Evolutionary conservation across 1,284 basidiomycete genomes (phyloP).

Genomic region (Ceratobasidium sp.): DNA sequence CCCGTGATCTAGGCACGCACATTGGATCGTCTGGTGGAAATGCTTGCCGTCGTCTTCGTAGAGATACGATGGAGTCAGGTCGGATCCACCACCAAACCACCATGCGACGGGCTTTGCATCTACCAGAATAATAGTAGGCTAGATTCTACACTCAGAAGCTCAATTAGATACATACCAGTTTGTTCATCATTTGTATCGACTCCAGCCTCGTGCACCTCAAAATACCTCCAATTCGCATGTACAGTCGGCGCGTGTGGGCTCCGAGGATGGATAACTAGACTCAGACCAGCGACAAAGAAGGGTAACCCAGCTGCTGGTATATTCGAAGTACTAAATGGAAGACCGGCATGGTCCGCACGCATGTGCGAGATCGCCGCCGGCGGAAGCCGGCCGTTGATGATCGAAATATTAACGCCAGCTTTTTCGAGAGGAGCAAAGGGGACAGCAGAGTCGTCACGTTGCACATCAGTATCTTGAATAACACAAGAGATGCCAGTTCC

Average conservation of each 20-base stretch:
- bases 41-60: conserved; percentile 88
- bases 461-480: conserved; percentile 73
- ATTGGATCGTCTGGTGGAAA: conserved; percentile 87
- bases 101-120: conserved; percentile 77
- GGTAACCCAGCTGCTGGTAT: conserved; percentile 73
- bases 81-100: conserved; percentile 99
- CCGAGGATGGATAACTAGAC: conserved; percentile 91
- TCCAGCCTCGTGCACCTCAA: conserved; percentile 78
- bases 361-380: conserved; percentile 75
- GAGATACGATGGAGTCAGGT: conserved; percentile 95
- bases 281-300: conserved; percentile 94
- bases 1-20: conserved; percentile 82
- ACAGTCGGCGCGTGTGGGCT: conserved; percentile 94
- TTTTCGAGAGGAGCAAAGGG: conserved; percentile 79
- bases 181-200: conserved; percentile 57
- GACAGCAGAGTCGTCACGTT: conserved; percentile 45
- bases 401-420: conserved; percentile 94
- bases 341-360: conserved; percentile 88
- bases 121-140: conserved; percentile 13
- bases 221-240: conserved; percentile 98
- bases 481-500: conserved; percentile 92
- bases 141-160: neutral
- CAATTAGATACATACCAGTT: conserved; percentile 12
- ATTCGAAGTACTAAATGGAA: conserved; percentile 68
- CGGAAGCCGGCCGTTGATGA: conserved; percentile 91